Percentiles rank a stretch among this genome's conserved stretches.
phyloP scores from a whole-genome alignment of 495 filamentous ascomycete species.

The Pseudevernia furfuracea region DNA sequence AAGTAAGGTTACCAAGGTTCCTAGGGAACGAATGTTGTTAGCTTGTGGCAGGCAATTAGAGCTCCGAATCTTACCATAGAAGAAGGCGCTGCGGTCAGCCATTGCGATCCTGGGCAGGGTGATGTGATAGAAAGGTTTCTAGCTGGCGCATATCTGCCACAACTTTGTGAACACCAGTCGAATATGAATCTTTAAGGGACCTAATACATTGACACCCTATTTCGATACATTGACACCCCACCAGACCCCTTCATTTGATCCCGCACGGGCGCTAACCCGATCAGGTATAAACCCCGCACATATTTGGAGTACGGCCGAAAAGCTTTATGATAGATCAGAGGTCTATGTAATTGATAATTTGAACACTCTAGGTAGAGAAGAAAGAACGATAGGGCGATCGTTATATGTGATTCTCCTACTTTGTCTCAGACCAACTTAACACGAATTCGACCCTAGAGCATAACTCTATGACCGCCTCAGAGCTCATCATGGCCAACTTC shows the following conservation, averaged over 20 bases:
- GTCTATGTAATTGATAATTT: too few species aligned
- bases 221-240: too few species aligned
- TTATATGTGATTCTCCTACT: too few species aligned
- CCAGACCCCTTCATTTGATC: too few species aligned
- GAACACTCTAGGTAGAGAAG: too few species aligned
- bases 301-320: too few species aligned
- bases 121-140: background rate
- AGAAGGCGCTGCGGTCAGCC: slow-evolving; percentile 47
- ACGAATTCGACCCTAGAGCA: background rate
- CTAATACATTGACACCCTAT: too few species aligned
- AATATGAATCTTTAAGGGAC: background rate
- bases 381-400: too few species aligned
- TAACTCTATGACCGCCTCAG: background rate
- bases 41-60: background rate
- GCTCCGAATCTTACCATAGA: slow-evolving; percentile 41
- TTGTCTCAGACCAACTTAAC: too few species aligned
- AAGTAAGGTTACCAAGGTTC: slow-evolving; percentile 32
- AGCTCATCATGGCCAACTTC: background rate
- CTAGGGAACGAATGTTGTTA: slow-evolving; percentile 16
- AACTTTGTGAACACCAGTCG: background rate
- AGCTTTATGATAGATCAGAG: too few species aligned
- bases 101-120: slow-evolving; percentile 22
- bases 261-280: too few species aligned
- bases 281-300: too few species aligned
- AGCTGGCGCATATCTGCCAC: background rate